A percentile compares a stretch with the other conserved stretches of the same genome.
phyloP scores from a whole-genome alignment of 768 basidiomycete genomes.

The Daedalea quercina region DNA sequence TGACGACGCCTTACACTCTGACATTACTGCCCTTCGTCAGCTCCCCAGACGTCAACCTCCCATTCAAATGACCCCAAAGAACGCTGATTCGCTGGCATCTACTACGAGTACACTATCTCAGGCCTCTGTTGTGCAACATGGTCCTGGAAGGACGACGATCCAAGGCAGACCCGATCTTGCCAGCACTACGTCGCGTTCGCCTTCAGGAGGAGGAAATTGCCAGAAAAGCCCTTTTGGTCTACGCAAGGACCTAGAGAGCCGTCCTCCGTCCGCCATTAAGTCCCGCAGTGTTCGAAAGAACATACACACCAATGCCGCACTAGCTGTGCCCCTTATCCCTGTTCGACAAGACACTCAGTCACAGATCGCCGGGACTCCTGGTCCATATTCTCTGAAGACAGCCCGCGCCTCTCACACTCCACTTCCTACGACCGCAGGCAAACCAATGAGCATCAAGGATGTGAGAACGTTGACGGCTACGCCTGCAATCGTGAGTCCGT shows the following conservation, averaged over 20 bases:
- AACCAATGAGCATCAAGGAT: slow-evolving; percentile 21
- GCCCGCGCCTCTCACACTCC: background rate
- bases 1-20: background rate
- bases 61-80: background rate
- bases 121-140: background rate
- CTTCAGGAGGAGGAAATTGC: too few species aligned
- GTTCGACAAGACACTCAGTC: background rate
- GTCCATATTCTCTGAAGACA: background rate
- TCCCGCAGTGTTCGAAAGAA: too few species aligned
- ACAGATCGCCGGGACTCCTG: background rate
- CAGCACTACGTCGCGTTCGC: background rate
- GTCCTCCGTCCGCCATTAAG: too few species aligned
- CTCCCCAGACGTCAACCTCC: background rate
- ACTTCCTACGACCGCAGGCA: background rate
- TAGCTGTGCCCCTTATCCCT: too few species aligned
- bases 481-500: slow-evolving; percentile 4
- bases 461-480: slow-evolving; percentile 10
- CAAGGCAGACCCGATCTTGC: background rate
- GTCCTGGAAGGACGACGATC: background rate
- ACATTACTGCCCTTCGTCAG: background rate
- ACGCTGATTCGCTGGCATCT: background rate
- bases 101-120: background rate
- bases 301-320: too few species aligned
- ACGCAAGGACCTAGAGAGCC: too few species aligned
- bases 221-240: too few species aligned